phyloP scores from a whole-genome alignment of 345 rosid genomes.

The Dimocarpus longan region DNA sequence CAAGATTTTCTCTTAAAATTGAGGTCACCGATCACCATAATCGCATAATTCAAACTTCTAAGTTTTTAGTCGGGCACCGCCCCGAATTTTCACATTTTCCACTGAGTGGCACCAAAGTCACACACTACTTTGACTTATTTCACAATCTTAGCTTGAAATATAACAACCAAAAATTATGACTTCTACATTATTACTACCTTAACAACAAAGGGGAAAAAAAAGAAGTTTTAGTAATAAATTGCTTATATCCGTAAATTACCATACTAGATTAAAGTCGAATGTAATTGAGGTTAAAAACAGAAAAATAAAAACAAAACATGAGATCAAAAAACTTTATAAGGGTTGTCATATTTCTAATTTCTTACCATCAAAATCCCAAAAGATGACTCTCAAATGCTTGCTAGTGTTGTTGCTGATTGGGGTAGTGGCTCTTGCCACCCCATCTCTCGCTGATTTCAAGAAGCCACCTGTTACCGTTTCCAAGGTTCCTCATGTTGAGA shows the following conservation, averaged over 20 bases:
- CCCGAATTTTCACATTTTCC: background rate
- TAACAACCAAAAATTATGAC: no score
- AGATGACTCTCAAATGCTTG: constrained; percentile 28
- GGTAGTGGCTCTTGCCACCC: constrained; percentile 26
- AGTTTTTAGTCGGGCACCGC: background rate
- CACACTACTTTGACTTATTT: background rate
- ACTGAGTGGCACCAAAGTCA: constrained; percentile 1
- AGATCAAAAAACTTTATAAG: constrained; percentile 16
- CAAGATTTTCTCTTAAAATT: no score
- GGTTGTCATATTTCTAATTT: background rate
- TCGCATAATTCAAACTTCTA: no score
- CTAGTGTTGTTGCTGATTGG: constrained; percentile 29
- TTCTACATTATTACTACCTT: no score
- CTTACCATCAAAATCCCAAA: background rate
- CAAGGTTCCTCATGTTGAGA: background rate
- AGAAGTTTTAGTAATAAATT: no score
- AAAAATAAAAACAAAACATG: no score
- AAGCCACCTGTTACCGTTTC: constrained; percentile 15
- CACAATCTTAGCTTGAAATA: background rate
- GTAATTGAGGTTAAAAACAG: no score
- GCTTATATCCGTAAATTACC: no score
- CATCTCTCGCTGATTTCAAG: constrained; percentile 16
- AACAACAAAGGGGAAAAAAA: no score
- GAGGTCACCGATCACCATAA: no score
- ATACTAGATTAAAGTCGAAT: no score